Base-by-base conservation (phyloP, 179 eudicot species). In the Gypsophila paniculata region DNA sequence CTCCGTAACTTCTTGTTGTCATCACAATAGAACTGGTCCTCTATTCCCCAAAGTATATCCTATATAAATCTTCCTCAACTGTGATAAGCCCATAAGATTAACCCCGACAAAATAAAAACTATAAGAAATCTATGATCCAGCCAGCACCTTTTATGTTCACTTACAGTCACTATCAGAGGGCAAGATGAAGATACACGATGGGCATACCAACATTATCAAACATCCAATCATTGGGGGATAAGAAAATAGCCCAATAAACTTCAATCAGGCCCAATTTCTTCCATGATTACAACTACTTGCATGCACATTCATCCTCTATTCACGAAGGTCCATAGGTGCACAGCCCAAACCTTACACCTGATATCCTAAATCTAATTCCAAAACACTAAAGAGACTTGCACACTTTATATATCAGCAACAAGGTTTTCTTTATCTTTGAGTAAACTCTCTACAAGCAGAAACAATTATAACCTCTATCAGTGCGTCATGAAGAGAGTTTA, bases 251-350 rank as follows among this genome's bases (percentile, higher is more conserved):
- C 17, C 55, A 13, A 51, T 25, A 23, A 12, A 12, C 17, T 61
- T 61, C 21, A 54, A 60, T 29, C 34, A 60, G 36, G 65, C 39
- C 65, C 65, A 61, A 29, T 26, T 54, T 26, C 65, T 61, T 26
- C 19, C 38, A 29, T 8, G 38, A 32, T 0, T 14, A 61, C 39
- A 61, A 17, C 65, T 61, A 14, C 44, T 61, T 26, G 5, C 39
- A 29, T 1, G 21, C 42, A 6, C 10, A 29, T 32, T 32, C 9
- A 26, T 26, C 19, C 42, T 17, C 19, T 2, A 6, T 59, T 17
- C 5, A 60, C 18, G 42, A 61, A 61, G 46, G 44, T 29, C 42
- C 44, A 34, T 61, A 34, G 15, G 65, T 19, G 9, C 65, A 32
- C 65, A 61, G 17, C 21, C 61, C 46, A 32, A 61, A 32, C 65